Conservation (phyloP, 768 basidiomycete genomes). For the Termitomyces sp. region DNA sequence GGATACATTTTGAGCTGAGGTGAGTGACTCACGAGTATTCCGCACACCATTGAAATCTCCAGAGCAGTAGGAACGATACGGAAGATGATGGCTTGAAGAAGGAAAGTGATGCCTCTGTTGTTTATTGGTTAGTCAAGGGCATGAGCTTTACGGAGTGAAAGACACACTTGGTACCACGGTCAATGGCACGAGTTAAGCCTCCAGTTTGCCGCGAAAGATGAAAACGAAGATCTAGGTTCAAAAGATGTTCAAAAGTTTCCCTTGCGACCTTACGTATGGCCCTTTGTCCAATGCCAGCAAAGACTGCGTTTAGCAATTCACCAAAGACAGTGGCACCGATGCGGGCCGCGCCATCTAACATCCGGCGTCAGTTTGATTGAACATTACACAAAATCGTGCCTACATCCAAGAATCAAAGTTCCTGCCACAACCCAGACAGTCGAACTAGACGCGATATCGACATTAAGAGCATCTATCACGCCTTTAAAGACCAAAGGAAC, state of each 20-base stretch:
- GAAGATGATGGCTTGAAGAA: slow-evolving; percentile 89
- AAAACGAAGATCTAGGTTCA: slow-evolving; percentile 88
- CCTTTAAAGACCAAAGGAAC: slow-evolving; percentile 95
- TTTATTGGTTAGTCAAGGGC: neutral
- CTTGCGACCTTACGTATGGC: slow-evolving; percentile 93
- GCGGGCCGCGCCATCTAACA: slow-evolving; percentile 82
- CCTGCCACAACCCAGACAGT: slow-evolving; percentile 93
- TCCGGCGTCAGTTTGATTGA: neutral
- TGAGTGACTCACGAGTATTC: slow-evolving; percentile 69
- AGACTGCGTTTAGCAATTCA: slow-evolving; percentile 92
- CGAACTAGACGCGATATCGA: slow-evolving; percentile 65
- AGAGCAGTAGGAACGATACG: slow-evolving; percentile 94
- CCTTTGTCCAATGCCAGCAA: slow-evolving; percentile 91
- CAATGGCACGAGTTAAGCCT: slow-evolving; percentile 93
- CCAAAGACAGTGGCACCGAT: slow-evolving; percentile 86
- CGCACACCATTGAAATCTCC: slow-evolving; percentile 95
- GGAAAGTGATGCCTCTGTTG: slow-evolving; percentile 88
- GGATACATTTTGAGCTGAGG: neutral
- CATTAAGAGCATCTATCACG: slow-evolving; percentile 85
- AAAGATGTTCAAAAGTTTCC: slow-evolving; percentile 92
- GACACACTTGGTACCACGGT: slow-evolving; percentile 90
- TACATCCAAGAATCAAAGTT: slow-evolving; percentile 88
- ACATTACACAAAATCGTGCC: slow-evolving; percentile 25
- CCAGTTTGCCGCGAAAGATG: slow-evolving; percentile 93
- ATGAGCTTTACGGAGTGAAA: neutral